Percentiles rank a stretch among this genome's conserved stretches.
Conservation (phyloP, 2,329 filamentous ascomycete species). For the Pseudogymnoascus sp. region DNA sequence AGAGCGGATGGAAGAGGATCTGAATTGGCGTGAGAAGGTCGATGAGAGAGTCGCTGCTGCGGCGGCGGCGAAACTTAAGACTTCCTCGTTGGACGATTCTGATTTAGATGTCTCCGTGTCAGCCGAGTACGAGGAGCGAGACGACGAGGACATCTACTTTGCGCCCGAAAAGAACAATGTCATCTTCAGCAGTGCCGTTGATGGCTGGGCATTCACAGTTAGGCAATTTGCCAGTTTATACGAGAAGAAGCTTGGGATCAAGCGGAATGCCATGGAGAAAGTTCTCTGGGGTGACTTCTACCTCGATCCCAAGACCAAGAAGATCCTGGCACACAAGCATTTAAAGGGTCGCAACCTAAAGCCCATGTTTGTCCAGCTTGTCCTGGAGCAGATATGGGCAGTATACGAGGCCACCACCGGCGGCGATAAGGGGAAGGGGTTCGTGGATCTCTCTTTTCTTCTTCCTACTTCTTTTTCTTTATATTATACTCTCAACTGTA, state of each 20-base stretch:
- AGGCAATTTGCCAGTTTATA: constrained; percentile 89
- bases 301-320: constrained; percentile 92
- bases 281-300: constrained; percentile 97
- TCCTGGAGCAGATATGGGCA: constrained; percentile 92
- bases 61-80: constrained; percentile 31
- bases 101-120: constrained; percentile 39
- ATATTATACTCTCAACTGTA: constrained; percentile 14
- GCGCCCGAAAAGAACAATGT: constrained; percentile 98
- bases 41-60: constrained; percentile 74
- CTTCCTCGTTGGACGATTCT: constrained; percentile 21
- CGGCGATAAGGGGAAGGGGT: constrained; percentile 73
- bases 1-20: constrained; percentile 95
- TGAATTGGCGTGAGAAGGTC: constrained; percentile 89
- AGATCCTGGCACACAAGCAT: constrained; percentile 83
- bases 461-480: constrained; percentile 20
- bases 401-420: constrained; percentile 87
- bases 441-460: constrained; percentile 36
- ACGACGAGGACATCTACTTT: constrained; percentile 97
- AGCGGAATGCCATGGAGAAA: constrained; percentile 77
- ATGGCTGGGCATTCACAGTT: constrained; percentile 98
- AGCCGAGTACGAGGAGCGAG: constrained; percentile 70
- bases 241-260: constrained; percentile 95
- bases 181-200: constrained; percentile 94
- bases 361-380: constrained; percentile 94
- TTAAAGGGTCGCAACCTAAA: constrained; percentile 86